Evolutionary conservation across 805 yeast species (phyloP).

Genomic region (Cephaloascus fragrans): DNA sequence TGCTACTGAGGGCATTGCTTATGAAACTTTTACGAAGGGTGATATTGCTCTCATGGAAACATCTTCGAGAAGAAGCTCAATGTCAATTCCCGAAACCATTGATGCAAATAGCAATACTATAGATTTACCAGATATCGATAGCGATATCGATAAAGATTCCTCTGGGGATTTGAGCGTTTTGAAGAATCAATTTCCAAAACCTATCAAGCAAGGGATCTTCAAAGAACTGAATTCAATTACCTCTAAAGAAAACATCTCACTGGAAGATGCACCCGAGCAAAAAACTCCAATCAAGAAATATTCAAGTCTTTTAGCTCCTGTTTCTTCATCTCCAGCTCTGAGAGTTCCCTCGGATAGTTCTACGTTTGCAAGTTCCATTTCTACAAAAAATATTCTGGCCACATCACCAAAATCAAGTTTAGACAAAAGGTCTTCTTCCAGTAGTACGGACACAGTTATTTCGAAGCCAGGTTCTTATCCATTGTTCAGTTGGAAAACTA

Average conservation of each 20-base stretch:
- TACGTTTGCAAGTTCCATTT: background rate
- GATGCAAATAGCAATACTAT: slow-evolving; percentile 20
- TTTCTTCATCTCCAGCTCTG: background rate
- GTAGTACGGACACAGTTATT: slow-evolving; percentile 4
- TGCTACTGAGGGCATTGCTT: slow-evolving; percentile 6
- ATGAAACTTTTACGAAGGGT: slow-evolving; percentile 22
- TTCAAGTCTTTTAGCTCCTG: slow-evolving; percentile 13
- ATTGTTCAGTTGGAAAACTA: slow-evolving; percentile 25
- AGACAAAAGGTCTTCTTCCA: background rate
- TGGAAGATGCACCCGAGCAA: background rate
- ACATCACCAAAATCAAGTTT: background rate
- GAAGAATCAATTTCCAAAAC: background rate
- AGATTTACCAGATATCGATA: slow-evolving; percentile 1
- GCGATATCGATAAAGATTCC: background rate
- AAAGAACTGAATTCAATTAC: background rate
- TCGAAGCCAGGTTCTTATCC: slow-evolving; percentile 13
- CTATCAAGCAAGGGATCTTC: background rate
- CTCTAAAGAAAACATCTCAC: background rate
- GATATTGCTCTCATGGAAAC: slow-evolving; percentile 9
- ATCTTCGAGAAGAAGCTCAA: slow-evolving; percentile 13
- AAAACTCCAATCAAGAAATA: slow-evolving; percentile 11
- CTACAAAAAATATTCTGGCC: background rate
- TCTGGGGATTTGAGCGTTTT: background rate
- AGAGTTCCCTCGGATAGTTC: background rate
- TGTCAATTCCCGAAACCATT: slow-evolving; percentile 31